Evolutionary conservation across 2,329 filamentous ascomycete species (phyloP), one percentile per base, ranked within the genome.

Genomic region (Thyridium curvatum): DNA sequence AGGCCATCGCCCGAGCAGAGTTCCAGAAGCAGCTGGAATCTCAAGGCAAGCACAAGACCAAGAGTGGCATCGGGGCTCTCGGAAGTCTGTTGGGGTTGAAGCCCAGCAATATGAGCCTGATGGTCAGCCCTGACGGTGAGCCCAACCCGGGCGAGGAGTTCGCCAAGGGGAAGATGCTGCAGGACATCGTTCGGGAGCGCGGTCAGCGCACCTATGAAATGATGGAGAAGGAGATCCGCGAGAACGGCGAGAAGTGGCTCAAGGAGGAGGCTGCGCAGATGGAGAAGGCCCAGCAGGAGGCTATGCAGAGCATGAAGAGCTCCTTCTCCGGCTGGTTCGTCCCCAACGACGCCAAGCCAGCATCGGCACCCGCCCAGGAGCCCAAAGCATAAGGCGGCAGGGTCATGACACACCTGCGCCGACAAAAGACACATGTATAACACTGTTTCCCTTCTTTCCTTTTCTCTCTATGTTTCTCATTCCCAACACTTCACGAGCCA

Each of bases 241-340:
- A 94, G 62, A 93, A 97, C 58, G 93, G 90, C 38, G 88, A 91
- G 61, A 88, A 91, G 67, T 96, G 90, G 87, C 72, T 98, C 51
- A 90, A 90, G 70, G 91, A 97, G 62, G 90, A 95, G 72, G 85
- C 86, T 32, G 82, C 82, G 35, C 78, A 86, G 58, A 84, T 90
- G 68, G 91, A 96, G 71, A 90, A 88, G 71, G 74, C 82, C 46
- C 86, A 90, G 62, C 86, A 94, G 55, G 89, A 94, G 64, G 84
- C 84, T 52, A 90, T 94, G 83, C 86, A 84, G 65, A 87, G 77
- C 56, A 94, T 95, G 87, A 93, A 91, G 76, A 77, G 75, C 42
- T 83, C 82, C 18, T 81, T 93, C 53, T 71, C 74, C 30, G 70
- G 78, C 39, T 76, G 69, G 68, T 76, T 77, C 49, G 42, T 53